Evolutionary conservation across 192 early-diverging fungal genomes (phyloP).

Genomic region (Geranomyces michiganensis): DNA sequence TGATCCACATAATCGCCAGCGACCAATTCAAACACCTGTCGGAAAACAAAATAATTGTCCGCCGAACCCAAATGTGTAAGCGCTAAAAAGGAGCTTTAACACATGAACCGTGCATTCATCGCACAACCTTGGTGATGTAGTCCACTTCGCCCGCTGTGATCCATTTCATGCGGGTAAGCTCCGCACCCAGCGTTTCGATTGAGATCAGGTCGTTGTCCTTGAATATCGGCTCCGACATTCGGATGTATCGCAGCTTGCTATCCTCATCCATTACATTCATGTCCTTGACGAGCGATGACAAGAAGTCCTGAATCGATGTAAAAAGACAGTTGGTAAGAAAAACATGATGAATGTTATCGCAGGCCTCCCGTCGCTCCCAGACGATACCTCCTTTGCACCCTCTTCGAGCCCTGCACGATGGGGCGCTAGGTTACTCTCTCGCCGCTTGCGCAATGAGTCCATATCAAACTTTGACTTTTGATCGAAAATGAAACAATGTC

Average conservation of each 20-base stretch:
- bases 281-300: constrained; percentile 22
- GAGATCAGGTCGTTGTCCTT: constrained; percentile 21
- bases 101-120: too few relatives aligned
- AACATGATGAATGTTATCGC: background rate
- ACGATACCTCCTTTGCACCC: background rate
- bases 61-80: background rate
- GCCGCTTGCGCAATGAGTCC: constrained; percentile 13
- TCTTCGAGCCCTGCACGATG: constrained; percentile 20
- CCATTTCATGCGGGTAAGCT: constrained; percentile 14
- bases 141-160: constrained; percentile 23
- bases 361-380: background rate
- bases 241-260: constrained; percentile 21
- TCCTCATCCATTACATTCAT: constrained; percentile 35
- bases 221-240: constrained; percentile 25
- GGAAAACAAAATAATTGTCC: background rate
- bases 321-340: too few relatives aligned
- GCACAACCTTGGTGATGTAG: constrained; percentile 27
- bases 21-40: constrained; percentile 35
- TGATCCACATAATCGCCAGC: constrained; percentile 34
- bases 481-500: too few relatives aligned
- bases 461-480: constrained; percentile 25
- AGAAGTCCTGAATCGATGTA: constrained; percentile 27
- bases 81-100: too few relatives aligned
- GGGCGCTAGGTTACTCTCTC: constrained; percentile 1
- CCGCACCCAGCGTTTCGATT: constrained; percentile 20